Conservation (phyloP, 768 basidiomycete genomes). For the Mycena leptocephala region DNA sequence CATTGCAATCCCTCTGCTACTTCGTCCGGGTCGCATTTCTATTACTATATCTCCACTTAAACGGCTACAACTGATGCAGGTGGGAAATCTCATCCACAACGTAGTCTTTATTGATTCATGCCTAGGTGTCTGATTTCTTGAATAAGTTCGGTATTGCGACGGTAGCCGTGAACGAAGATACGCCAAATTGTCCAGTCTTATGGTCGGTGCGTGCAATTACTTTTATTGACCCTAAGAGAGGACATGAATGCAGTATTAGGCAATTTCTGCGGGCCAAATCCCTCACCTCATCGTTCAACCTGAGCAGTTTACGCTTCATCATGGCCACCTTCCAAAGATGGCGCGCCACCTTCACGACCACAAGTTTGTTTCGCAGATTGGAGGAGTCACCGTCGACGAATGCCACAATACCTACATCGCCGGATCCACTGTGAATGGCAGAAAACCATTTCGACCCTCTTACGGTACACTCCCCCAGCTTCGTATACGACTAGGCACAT, state of each 20-base stretch:
- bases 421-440: not conserved
- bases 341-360: not conserved
- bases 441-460: not conserved
- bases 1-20: slow-evolving; percentile 9
- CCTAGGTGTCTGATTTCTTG: not conserved
- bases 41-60: slow-evolving; percentile 6
- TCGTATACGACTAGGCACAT: not conserved
- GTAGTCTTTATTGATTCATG: not conserved
- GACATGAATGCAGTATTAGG: not conserved
- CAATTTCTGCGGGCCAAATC: not conserved
- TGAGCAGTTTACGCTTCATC: not conserved
- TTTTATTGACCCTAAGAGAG: too few relatives aligned
- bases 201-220: too few relatives aligned
- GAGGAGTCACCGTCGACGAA: not conserved
- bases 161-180: slow-evolving; percentile 10
- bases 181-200: not conserved
- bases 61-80: slow-evolving; percentile 13
- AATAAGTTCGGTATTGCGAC: not conserved
- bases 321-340: not conserved
- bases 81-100: not conserved
- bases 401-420: not conserved
- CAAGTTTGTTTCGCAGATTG: not conserved
- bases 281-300: slow-evolving; percentile 17
- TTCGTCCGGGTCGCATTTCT: not conserved
- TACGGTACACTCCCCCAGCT: not conserved